These are phyloP conservation scores for Colletotrichum orchidophilum DNA, from an alignment of 2,329 filamentous ascomycete genomes.

Conservation along the genomic window DNA sequence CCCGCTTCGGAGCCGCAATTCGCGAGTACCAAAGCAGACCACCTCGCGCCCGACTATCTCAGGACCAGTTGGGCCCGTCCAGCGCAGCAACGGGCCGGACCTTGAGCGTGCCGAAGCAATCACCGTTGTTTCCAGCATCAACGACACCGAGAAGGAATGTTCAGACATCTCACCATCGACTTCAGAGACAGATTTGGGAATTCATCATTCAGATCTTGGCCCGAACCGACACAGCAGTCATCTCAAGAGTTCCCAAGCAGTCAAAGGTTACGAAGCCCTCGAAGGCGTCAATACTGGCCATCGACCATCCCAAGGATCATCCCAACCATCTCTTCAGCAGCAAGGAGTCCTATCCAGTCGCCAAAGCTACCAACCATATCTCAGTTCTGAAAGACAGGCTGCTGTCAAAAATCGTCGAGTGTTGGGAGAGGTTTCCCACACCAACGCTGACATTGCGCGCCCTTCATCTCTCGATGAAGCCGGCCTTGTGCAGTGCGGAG, in stretches of 20 bases:
- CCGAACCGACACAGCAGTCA: not conserved
- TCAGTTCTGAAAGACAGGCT: not conserved
- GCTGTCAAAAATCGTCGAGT: conserved; percentile 9
- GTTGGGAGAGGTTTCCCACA: conserved; percentile 19
- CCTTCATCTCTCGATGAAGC: not conserved
- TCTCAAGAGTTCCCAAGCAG: not conserved
- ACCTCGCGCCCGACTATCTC: conserved; percentile 41
- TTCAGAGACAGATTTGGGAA: not conserved
- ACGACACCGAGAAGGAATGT: conserved; percentile 11
- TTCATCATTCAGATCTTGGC: not conserved
- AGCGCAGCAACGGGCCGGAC: conserved; percentile 47
- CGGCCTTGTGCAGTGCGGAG: not conserved
- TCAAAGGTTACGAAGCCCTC: not conserved
- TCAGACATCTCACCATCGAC: not conserved
- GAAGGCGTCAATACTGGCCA: not conserved
- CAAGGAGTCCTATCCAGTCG: not conserved
- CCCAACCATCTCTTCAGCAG: conserved; percentile 23
- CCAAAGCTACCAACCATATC: not conserved
- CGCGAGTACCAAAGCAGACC: not conserved
- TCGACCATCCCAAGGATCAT: not conserved
- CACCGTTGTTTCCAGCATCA: conserved; percentile 46
- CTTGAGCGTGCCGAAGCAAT: conserved; percentile 46
- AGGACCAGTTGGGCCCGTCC: conserved; percentile 48
- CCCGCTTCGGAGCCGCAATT: conserved; percentile 8
- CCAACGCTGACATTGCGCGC: not conserved